phyloP scores from a whole-genome alignment of 441 rosid genomes.

The Raphanus hybrid region DNA sequence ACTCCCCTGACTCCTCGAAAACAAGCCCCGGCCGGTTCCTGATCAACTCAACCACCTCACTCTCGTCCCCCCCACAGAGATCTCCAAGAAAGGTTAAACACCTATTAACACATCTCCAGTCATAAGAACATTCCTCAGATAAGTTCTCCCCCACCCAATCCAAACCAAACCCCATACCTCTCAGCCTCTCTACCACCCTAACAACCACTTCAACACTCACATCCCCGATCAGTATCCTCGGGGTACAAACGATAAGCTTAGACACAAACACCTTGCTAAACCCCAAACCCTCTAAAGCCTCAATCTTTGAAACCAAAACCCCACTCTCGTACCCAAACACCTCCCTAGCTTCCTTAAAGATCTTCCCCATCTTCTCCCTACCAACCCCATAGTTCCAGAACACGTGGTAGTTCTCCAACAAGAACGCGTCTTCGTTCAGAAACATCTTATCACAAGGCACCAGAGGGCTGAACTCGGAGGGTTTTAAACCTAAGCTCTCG shows the following conservation, averaged over 20 bases:
- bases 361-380: slow-evolving; percentile 63
- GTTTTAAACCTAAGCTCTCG: slow-evolving; percentile 80
- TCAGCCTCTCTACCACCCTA: slow-evolving; percentile 54
- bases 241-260: slow-evolving; percentile 59
- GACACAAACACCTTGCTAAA: slow-evolving; percentile 51
- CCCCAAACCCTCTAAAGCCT: slow-evolving; percentile 63
- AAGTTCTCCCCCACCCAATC: slow-evolving; percentile 58
- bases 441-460: slow-evolving; percentile 64
- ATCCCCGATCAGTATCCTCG: slow-evolving; percentile 59
- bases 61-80: slow-evolving; percentile 38
- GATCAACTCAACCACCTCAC: slow-evolving; percentile 45
- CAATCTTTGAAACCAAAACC: slow-evolving; percentile 62
- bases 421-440: slow-evolving; percentile 65
- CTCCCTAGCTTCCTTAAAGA: slow-evolving; percentile 59
- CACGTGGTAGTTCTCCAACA: slow-evolving; percentile 68
- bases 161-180: slow-evolving; percentile 50
- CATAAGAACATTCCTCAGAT: slow-evolving; percentile 44
- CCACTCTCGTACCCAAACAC: slow-evolving; percentile 59
- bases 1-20: slow-evolving; percentile 63
- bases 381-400: slow-evolving; percentile 69
- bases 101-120: slow-evolving; percentile 62
- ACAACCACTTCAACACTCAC: slow-evolving; percentile 47
- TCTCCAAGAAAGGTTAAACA: slow-evolving; percentile 52
- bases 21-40: slow-evolving; percentile 56
- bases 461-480: slow-evolving; percentile 49